Evolutionary conservation across 306 rosid species (phyloP).

Genomic region (Quillaja saponaria): DNA sequence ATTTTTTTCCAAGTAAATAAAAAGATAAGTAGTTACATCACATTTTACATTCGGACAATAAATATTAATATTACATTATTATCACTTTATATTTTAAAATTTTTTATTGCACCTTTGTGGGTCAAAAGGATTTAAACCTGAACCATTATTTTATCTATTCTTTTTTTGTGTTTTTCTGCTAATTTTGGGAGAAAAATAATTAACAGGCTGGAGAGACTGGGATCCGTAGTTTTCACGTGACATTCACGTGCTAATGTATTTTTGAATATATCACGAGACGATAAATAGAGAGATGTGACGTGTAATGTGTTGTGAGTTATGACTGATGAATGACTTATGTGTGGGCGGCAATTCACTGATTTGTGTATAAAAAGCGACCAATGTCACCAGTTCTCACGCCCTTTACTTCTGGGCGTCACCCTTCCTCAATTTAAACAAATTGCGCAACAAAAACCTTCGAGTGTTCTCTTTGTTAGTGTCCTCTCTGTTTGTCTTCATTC

Average conservation of each 20-base stretch:
- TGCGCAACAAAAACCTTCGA: slow-evolving; percentile 9
- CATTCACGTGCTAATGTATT: slow-evolving; percentile 13
- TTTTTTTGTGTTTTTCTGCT: no score
- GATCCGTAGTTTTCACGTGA: slow-evolving; percentile 35
- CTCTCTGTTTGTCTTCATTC: background rate
- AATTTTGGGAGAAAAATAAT: background rate
- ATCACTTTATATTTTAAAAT: no score
- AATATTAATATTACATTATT: no score
- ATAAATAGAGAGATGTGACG: slow-evolving; percentile 22
- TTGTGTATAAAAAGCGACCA: slow-evolving; percentile 37
- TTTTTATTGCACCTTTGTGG: no score
- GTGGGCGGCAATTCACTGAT: background rate
- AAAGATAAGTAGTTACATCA: no score
- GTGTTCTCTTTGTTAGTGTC: no score
- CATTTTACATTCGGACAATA: no score
- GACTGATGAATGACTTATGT: background rate
- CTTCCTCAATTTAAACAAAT: no score
- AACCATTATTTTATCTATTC: no score
- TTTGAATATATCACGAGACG: slow-evolving; percentile 27
- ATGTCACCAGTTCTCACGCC: slow-evolving; percentile 36
- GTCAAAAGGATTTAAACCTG: no score
- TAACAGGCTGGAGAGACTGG: slow-evolving; percentile 13
- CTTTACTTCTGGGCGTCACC: slow-evolving; percentile 31
- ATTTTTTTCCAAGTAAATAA: no score
- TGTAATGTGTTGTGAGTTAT: slow-evolving; percentile 12